These are phyloP conservation scores for Calcarisporium arbuscula DNA, from an alignment of 2,329 filamentous ascomycete species.

Conservation along the genomic window DNA sequence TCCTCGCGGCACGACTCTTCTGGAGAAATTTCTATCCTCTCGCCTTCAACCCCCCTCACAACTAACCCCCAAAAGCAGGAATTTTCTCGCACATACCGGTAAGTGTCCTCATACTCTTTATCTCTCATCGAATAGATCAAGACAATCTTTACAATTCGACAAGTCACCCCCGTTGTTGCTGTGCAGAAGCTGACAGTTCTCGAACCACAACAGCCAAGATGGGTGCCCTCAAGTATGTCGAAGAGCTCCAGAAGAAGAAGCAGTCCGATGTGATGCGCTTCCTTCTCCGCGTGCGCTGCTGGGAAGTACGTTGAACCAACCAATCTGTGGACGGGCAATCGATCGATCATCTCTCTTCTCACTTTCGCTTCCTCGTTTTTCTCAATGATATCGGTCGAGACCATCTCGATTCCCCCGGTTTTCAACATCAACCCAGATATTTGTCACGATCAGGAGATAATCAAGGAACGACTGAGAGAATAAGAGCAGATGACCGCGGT, in stretches of 20 bases:
- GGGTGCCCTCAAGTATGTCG: conserved; percentile 99
- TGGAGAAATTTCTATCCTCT: conserved; percentile 24
- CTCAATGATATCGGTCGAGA: too few species aligned
- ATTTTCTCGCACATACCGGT: conserved; percentile 29
- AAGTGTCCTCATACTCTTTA: conserved; percentile 15
- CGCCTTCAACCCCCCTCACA: conserved; percentile 16
- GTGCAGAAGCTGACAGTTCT: conserved; percentile 2
- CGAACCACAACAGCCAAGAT: conserved; percentile 59
- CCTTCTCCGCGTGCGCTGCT: conserved; percentile 99
- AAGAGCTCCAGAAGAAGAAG: conserved; percentile 99
- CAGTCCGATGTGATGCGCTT: conserved; percentile 99
- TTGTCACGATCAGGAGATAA: too few species aligned
- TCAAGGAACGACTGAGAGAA: background rate
- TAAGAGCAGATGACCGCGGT: too few species aligned
- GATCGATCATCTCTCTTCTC: background rate
- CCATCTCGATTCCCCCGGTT: too few species aligned
- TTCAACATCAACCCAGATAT: too few species aligned
- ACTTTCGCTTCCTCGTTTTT: conserved; percentile 3
- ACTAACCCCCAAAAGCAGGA: conserved; percentile 33
- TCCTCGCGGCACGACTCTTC: conserved; percentile 13
- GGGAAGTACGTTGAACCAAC: conserved; percentile 77
- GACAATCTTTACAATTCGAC: conserved; percentile 4
- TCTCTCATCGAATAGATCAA: background rate
- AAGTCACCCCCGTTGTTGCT: background rate
- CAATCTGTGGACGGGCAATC: conserved; percentile 1